phyloP scores from a whole-genome alignment of 2,329 filamentous ascomycete genomes.

The Fusarium subglutinans region DNA sequence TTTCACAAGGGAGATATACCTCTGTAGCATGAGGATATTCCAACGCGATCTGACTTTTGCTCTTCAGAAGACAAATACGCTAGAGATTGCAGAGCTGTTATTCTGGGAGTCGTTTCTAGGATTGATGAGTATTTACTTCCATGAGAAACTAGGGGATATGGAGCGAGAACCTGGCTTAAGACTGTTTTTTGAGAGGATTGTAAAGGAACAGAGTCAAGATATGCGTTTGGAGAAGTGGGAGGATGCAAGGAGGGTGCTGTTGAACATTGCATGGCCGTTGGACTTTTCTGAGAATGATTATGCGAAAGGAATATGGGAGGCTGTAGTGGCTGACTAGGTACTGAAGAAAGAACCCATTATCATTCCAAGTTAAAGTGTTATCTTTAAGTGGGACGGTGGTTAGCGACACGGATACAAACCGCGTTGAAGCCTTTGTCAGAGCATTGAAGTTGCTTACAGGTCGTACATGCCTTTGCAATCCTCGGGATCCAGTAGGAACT shows the following conservation, averaged over 20 bases:
- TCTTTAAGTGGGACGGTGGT: too few relatives aligned
- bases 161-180: not conserved
- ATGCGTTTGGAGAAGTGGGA: not conserved
- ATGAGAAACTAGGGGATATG: not conserved
- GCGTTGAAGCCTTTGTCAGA: not conserved
- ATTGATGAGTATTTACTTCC: not conserved
- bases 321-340: not conserved
- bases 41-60: not conserved
- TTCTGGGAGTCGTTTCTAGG: conserved; percentile 8
- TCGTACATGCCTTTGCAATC: not conserved
- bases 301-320: not conserved
- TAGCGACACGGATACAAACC: not conserved
- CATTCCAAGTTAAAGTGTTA: not conserved
- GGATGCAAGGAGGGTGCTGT: not conserved
- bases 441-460: accelerated
- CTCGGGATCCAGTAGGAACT: not conserved
- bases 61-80: not conserved
- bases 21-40: conserved; percentile 2
- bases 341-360: not conserved
- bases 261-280: not conserved
- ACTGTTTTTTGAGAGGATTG: not conserved
- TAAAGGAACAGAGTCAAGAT: not conserved
- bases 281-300: not conserved
- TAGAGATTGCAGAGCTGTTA: not conserved
- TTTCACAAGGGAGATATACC: not conserved